A percentile compares a stretch with the other conserved stretches of the same genome.
phyloP scores from a whole-genome alignment of 768 basidiomycete genomes.

The Naganishia kalamii region DNA sequence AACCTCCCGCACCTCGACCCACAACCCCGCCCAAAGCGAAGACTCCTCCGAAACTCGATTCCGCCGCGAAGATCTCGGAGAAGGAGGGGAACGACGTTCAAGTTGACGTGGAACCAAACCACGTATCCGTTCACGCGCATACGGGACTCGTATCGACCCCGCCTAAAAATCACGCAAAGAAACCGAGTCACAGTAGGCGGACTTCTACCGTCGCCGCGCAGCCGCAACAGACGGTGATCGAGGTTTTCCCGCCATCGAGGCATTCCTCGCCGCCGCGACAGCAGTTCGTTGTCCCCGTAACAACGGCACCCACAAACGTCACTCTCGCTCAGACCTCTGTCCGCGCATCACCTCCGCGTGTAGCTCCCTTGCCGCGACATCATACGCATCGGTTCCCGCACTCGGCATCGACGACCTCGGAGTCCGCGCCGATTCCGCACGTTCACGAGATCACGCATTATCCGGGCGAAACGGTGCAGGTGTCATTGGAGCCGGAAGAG shows the following conservation, averaged over 20 bases:
- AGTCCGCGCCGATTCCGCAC: background rate
- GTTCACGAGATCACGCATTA: background rate
- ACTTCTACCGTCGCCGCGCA: background rate
- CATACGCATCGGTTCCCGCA: constrained; percentile 4
- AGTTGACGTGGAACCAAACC: background rate
- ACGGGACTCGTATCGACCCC: background rate
- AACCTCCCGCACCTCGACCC: background rate
- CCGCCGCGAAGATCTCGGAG: background rate
- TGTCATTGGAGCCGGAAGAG: background rate
- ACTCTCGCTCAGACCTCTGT: background rate
- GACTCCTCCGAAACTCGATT: background rate
- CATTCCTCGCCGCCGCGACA: background rate
- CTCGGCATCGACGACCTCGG: background rate
- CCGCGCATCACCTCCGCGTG: background rate
- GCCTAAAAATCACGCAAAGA: background rate
- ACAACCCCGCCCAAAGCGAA: too few species aligned
- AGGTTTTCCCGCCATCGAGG: background rate
- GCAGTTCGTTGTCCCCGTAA: background rate
- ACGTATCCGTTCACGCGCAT: constrained; percentile 1
- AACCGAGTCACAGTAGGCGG: background rate
- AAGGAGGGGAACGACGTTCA: background rate
- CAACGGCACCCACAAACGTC: background rate
- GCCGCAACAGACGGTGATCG: background rate
- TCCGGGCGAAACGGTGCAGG: background rate
- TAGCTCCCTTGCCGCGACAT: background rate